Base-by-base conservation (phyloP, 2,329 filamentous ascomycete genomes). In the Dichotomopilus funicola region DNA sequence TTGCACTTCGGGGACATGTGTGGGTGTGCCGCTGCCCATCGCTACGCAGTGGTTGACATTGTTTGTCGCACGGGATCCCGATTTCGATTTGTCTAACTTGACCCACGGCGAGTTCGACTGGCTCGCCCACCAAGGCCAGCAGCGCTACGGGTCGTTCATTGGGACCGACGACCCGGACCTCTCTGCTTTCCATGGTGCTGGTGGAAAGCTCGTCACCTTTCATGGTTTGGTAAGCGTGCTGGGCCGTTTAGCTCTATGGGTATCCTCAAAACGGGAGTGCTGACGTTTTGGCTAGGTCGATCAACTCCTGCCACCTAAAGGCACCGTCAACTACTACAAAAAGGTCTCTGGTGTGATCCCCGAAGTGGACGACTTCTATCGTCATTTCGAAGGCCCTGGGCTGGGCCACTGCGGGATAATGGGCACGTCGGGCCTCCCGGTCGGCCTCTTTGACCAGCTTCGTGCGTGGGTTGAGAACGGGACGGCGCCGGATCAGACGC, bases 191-290 rank as follows among this genome's bases (percentile, higher is more conserved):
- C 64, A 72, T 9, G 52, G 64, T 0, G 63, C 68, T 0, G 76
- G 76, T 36, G 76, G 75, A 13, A 80, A 79, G 61, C 61, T 80
- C n/a, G 65, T 80, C 9, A 73, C 75, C 58, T 80, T 72, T 67
- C 78, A 81, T 59, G 73, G 73, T n/a, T 59, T 68, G 49, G 65
- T 58, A 38, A 27, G 19, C 49, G 56, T 38, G 49, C 27, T 41
- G 27, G 27, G n/a, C 41, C 41, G 9, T 41, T 43, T 19, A 7
- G 12, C 9, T n/a, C n/a, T 43, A 4, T 19, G 6, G n/a, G 6
- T 43, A 7, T 13, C 27, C 11, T 13, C 40, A 42, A 8, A 12
- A 12, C 13, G 9, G 1, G 3, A 3, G 13, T 43, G 27, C 13
- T 9, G n/a, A 19, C 6, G n/a, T 3, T 43, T 43, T 5, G 27